Conservation (phyloP, 495 filamentous ascomycete species). For the Penicillium nucicola region DNA sequence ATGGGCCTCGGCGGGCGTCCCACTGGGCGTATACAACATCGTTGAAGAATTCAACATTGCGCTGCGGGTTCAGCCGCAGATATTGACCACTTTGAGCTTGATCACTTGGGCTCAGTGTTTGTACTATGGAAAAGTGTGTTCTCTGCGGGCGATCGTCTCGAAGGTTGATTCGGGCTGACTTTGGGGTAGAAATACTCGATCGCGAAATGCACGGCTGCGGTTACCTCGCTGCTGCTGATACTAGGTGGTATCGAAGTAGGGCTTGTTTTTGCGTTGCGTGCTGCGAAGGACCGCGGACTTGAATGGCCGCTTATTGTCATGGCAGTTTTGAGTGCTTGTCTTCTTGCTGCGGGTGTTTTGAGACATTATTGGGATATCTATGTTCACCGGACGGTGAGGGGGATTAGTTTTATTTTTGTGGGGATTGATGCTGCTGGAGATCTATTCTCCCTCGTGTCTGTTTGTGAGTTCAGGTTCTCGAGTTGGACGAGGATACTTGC, state of each 20-base stretch:
- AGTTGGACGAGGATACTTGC: neutral
- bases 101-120: slow-evolving; percentile 64
- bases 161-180: slow-evolving; percentile 4
- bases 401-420: slow-evolving; percentile 65
- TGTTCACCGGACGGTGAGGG: slow-evolving; percentile 55
- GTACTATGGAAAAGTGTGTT: slow-evolving; percentile 52
- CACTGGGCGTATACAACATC: slow-evolving; percentile 65
- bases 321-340: slow-evolving; percentile 54
- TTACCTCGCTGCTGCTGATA: slow-evolving; percentile 31
- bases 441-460: slow-evolving; percentile 57
- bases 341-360: slow-evolving; percentile 54
- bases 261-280: slow-evolving; percentile 49
- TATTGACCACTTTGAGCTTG: slow-evolving; percentile 58
- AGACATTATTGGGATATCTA: slow-evolving; percentile 61
- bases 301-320: slow-evolving; percentile 57
- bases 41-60: slow-evolving; percentile 59
- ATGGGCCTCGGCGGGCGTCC: slow-evolving; percentile 62
- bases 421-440: slow-evolving; percentile 63
- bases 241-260: slow-evolving; percentile 51
- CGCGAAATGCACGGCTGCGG: slow-evolving; percentile 37
- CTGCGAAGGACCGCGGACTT: slow-evolving; percentile 30
- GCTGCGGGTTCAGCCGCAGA: slow-evolving; percentile 58
- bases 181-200: slow-evolving; percentile 41
- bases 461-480: slow-evolving; percentile 27
- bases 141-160: slow-evolving; percentile 2